A percentile compares a stretch with the other conserved stretches of the same genome.
These are phyloP conservation scores for Mycena rosella DNA, from an alignment of 768 basidiomycete species.

Conservation along the genomic window DNA sequence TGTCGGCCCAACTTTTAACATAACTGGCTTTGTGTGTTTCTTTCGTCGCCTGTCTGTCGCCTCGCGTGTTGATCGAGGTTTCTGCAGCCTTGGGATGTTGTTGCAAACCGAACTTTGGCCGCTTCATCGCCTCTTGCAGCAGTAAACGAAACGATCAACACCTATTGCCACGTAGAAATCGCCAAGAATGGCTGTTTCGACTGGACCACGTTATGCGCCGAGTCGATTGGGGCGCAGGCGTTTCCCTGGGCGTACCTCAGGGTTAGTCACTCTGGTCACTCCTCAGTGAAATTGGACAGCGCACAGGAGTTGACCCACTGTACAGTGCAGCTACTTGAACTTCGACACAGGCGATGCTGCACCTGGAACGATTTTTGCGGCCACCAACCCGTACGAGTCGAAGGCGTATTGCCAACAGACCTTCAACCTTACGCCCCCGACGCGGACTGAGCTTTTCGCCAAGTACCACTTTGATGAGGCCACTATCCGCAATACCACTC, in stretches of 20 bases:
- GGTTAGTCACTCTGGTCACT: not conserved
- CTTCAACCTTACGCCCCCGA: constrained; percentile 15
- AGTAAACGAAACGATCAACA: constrained; percentile 16
- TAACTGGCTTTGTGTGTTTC: too few species aligned
- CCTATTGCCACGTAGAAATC: not conserved
- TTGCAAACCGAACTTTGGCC: constrained; percentile 9
- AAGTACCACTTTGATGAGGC: constrained; percentile 20
- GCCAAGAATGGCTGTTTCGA: constrained; percentile 12
- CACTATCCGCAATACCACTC: constrained; percentile 4
- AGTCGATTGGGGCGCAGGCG: not conserved
- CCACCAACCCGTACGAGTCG: constrained; percentile 12
- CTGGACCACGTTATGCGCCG: constrained; percentile 2
- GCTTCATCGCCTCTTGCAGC: constrained; percentile 11
- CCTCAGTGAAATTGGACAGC: not conserved
- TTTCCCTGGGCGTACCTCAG: too few species aligned
- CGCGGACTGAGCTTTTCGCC: not conserved
- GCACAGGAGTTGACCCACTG: not conserved
- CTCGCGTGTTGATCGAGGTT: not conserved
- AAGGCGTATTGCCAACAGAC: constrained; percentile 4
- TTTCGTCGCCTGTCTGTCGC: not conserved
- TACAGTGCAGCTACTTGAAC: constrained; percentile 5
- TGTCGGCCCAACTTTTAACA: too few species aligned
- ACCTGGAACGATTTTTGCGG: constrained; percentile 1
- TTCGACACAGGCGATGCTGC: constrained; percentile 11
- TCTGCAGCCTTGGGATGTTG: constrained; percentile 6